A percentile compares a stretch with the other conserved stretches of the same genome.
Conservation (phyloP, 768 basidiomycete species). For the Hygrocybe coccinea region DNA sequence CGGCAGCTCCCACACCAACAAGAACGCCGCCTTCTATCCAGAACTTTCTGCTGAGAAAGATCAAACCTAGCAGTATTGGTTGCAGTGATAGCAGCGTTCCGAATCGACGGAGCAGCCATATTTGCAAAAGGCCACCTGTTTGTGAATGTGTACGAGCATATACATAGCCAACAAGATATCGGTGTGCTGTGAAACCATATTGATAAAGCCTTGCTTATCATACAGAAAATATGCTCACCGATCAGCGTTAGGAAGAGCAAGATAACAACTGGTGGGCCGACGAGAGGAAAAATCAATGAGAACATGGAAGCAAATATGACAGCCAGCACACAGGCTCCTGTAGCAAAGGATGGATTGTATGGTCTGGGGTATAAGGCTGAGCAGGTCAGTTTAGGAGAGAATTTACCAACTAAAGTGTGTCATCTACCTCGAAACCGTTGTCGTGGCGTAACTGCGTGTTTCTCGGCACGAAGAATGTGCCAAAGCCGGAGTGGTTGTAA, state of each 20-base stretch:
- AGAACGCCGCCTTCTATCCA: constrained; percentile 72
- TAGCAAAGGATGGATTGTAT: constrained; percentile 65
- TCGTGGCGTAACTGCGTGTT: constrained; percentile 64
- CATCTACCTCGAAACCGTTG: constrained; percentile 70
- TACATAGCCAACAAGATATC: constrained; percentile 74
- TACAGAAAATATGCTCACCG: constrained; percentile 39
- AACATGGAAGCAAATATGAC: constrained; percentile 71
- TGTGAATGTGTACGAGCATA: constrained; percentile 68
- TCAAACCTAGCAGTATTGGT: constrained; percentile 69
- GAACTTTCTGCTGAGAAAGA: constrained; percentile 58
- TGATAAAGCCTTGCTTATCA: not conserved
- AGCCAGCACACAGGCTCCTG: constrained; percentile 60
- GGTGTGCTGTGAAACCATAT: constrained; percentile 51
- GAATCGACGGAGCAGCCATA: constrained; percentile 72
- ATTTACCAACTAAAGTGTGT: constrained; percentile 4
- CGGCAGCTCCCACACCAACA: constrained; percentile 47
- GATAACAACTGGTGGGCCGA: constrained; percentile 64
- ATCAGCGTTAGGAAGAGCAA: constrained; percentile 62
- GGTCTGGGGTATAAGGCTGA: constrained; percentile 65
- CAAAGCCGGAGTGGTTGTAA: constrained; percentile 67
- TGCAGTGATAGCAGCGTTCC: constrained; percentile 68
- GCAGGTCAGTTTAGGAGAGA: constrained; percentile 7
- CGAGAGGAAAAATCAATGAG: constrained; percentile 69
- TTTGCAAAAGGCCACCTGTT: constrained; percentile 67
- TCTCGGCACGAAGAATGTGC: constrained; percentile 51